Conservation (phyloP, 345 rosid species). For the Salix arbutifolia region DNA sequence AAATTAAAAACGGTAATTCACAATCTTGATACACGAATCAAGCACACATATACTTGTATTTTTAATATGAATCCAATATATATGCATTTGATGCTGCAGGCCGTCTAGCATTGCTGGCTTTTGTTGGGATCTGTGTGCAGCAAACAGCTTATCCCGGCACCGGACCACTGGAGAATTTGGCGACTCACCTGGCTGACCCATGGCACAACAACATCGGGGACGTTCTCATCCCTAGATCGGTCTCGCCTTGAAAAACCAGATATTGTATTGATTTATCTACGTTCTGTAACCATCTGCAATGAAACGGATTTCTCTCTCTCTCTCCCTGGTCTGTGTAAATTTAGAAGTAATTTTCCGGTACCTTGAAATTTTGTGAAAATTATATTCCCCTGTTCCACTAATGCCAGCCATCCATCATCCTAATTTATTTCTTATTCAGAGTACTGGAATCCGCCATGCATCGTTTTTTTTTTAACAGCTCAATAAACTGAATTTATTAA, state of each 20-base stretch:
- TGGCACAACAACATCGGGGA: constrained; percentile 97
- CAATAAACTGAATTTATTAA: too few relatives aligned
- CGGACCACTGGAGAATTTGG: constrained; percentile 96
- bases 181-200: constrained; percentile 93
- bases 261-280: neutral
- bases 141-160: constrained; percentile 97
- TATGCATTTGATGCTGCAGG: constrained; percentile 34
- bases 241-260: constrained; percentile 33
- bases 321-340: neutral
- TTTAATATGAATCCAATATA: neutral
- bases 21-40: neutral
- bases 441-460: too few relatives aligned
- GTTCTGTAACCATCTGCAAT: constrained; percentile 27
- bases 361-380: too few relatives aligned
- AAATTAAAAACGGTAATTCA: constrained; percentile 74
- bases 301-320: constrained; percentile 8
- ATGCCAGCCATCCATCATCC: too few relatives aligned
- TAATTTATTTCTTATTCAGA: too few relatives aligned
- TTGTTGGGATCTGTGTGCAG: constrained; percentile 91
- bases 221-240: constrained; percentile 50
- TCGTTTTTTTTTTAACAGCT: too few relatives aligned
- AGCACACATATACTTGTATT: too few relatives aligned
- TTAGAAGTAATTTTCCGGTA: neutral
- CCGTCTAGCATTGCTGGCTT: constrained; percentile 84
- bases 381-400: too few relatives aligned